Percentiles rank a stretch among this genome's conserved stretches.
Evolutionary conservation across 805 yeast genomes (phyloP).

Genomic region (Starmerella bombi): DNA sequence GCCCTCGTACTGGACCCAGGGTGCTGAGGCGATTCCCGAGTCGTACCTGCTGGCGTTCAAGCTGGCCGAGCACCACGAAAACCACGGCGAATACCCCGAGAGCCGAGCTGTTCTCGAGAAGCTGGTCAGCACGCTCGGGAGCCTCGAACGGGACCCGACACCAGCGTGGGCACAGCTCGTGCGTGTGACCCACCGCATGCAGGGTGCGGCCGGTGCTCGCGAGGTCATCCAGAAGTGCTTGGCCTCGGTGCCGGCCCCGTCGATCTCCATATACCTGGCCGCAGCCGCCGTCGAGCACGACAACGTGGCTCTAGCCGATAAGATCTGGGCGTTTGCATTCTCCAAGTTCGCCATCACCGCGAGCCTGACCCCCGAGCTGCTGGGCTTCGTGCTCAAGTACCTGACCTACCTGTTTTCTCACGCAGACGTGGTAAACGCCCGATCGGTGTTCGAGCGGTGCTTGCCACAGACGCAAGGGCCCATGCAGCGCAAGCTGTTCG

Average conservation of each 20-base stretch:
- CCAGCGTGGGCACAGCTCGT: slow-evolving; percentile 54
- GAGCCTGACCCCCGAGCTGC: neutral
- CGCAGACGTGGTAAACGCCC: slow-evolving; percentile 61
- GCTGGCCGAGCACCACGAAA: slow-evolving; percentile 58
- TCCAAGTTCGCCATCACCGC: slow-evolving; percentile 40
- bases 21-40: slow-evolving; percentile 50
- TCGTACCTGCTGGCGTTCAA: slow-evolving; percentile 56
- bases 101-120: slow-evolving; percentile 39
- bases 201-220: slow-evolving; percentile 62
- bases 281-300: slow-evolving; percentile 69
- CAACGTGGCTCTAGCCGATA: slow-evolving; percentile 46
- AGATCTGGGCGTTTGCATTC: slow-evolving; percentile 68
- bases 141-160: slow-evolving; percentile 34
- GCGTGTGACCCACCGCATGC: slow-evolving; percentile 53
- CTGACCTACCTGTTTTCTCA: slow-evolving; percentile 55
- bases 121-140: slow-evolving; percentile 36
- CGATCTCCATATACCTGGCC: slow-evolving; percentile 68
- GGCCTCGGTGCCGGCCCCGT: slow-evolving; percentile 28
- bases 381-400: slow-evolving; percentile 50
- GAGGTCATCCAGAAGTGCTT: slow-evolving; percentile 56
- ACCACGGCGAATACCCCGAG: slow-evolving; percentile 37
- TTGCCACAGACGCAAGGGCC: slow-evolving; percentile 27
- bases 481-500: slow-evolving; percentile 34
- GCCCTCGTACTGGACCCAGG: slow-evolving; percentile 38
- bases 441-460: slow-evolving; percentile 70